Evolutionary conservation across 225 moss, liverwort and hornwort genomes (phyloP).

Genomic region (Bryum argenteum): DNA sequence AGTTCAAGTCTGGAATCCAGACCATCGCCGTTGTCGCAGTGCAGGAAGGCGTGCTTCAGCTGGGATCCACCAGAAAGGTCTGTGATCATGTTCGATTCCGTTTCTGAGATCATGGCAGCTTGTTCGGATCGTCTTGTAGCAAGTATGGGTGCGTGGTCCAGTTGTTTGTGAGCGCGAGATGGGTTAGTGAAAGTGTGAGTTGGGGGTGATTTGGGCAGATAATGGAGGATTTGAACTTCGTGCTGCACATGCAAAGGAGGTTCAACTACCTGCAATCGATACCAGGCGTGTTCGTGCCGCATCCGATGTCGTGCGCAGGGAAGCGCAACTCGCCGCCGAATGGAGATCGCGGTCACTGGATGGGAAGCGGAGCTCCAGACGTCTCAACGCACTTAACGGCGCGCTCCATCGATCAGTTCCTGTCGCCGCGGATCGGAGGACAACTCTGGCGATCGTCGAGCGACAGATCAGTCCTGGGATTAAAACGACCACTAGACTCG

Average conservation of each 20-base stretch:
- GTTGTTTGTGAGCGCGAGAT: no score
- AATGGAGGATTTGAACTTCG: slow-evolving; percentile 57
- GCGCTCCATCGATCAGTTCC: slow-evolving; percentile 58
- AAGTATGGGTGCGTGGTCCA: no score
- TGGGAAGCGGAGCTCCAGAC: slow-evolving; percentile 6
- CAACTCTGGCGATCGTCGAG: slow-evolving; percentile 53
- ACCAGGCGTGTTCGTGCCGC: slow-evolving; percentile 61
- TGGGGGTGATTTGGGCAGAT: slow-evolving; percentile 35
- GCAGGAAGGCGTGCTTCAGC: slow-evolving; percentile 64
- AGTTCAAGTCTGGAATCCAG: slow-evolving; percentile 72
- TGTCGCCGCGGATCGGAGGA: slow-evolving; percentile 47
- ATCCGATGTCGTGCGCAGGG: slow-evolving; percentile 44
- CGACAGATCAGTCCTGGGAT: slow-evolving; percentile 43
- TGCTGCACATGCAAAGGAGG: slow-evolving; percentile 51
- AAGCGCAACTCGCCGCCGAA: slow-evolving; percentile 34
- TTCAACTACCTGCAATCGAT: slow-evolving; percentile 67
- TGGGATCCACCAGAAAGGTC: slow-evolving; percentile 64
- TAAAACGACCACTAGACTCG: slow-evolving; percentile 49
- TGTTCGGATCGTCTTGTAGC: no score
- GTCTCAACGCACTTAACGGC: slow-evolving; percentile 29
- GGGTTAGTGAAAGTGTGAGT: no score
- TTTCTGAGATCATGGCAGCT: no score
- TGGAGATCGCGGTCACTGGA: slow-evolving; percentile 47
- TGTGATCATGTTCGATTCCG: no score
- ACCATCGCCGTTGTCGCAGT: slow-evolving; percentile 66